phyloP scores from a whole-genome alignment of 164 flowering plant genomes.

The Akebia trifoliata region DNA sequence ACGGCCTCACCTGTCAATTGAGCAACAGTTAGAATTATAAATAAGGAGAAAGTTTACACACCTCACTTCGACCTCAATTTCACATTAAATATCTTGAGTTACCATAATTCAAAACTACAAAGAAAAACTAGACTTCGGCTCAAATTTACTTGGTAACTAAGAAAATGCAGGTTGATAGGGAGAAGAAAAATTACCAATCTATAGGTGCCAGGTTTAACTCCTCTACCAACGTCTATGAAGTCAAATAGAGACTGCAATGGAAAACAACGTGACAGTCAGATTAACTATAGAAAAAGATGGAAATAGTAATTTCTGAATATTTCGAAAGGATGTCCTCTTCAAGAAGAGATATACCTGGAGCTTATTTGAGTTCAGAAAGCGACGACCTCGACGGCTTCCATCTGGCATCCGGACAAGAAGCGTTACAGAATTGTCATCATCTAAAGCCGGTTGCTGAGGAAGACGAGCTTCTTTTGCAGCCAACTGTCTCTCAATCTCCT shows the following conservation, averaged over 20 bases:
- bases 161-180: no score
- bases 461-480: conserved; percentile 84
- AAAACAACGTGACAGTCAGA: conserved; percentile 3
- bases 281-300: background rate
- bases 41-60: background rate
- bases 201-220: conserved; percentile 78
- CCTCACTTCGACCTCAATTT: no score
- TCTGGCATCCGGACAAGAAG: conserved; percentile 92
- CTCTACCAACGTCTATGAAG: conserved; percentile 80
- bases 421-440: conserved; percentile 76
- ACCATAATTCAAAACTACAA: no score
- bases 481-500: conserved; percentile 78
- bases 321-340: background rate
- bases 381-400: conserved; percentile 87
- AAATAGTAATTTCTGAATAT: background rate
- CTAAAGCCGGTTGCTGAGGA: conserved; percentile 69
- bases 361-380: conserved; percentile 73
- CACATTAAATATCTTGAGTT: no score
- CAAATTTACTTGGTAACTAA: no score
- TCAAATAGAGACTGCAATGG: conserved; percentile 74
- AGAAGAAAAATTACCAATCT: conserved; percentile 70
- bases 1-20: conserved; percentile 79
- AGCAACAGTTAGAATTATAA: background rate
- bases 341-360: conserved; percentile 50
- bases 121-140: no score